Evolutionary conservation across 805 yeast genomes (phyloP).

Genomic region (Ogataea nakhonphanomensis): DNA sequence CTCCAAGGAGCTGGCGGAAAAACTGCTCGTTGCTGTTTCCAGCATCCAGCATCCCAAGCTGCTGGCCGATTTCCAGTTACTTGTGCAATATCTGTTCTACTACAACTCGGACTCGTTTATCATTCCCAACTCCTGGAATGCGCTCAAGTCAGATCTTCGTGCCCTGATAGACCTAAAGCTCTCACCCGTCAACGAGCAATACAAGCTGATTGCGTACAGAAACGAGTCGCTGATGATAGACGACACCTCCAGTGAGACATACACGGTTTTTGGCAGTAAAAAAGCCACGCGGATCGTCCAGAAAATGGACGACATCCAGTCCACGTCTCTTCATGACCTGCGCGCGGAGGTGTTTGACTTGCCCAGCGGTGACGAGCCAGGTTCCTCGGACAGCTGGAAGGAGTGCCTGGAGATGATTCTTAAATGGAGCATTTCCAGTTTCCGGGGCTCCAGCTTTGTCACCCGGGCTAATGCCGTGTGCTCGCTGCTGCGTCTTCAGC

Average conservation of each 20-base stretch:
- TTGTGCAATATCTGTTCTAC: conserved; percentile 43
- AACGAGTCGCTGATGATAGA: conserved; percentile 69
- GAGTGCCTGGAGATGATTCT: conserved; percentile 20
- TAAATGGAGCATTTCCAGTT: conserved; percentile 31
- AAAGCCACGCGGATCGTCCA: conserved; percentile 21
- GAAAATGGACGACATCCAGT: conserved; percentile 28
- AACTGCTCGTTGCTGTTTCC: conserved; percentile 38
- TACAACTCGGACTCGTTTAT: conserved; percentile 58
- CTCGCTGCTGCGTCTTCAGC: conserved; percentile 26
- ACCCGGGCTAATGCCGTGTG: conserved; percentile 25
- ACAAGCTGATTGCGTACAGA: conserved; percentile 59
- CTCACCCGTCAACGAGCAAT: conserved; percentile 41
- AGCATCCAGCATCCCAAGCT: conserved; percentile 19
- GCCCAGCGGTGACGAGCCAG: conserved; percentile 15
- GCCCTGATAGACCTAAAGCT: conserved; percentile 35
- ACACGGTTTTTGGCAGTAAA: conserved; percentile 13
- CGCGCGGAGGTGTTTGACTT: conserved; percentile 26
- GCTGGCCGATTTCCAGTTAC: conserved; percentile 28
- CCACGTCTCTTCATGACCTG: conserved; percentile 17
- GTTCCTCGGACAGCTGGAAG: conserved; percentile 26
- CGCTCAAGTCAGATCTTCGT: conserved; percentile 46
- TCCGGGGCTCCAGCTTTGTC: conserved; percentile 14
- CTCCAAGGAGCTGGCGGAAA: conserved; percentile 63
- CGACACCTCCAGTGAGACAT: conserved; percentile 20
- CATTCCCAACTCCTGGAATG: conserved; percentile 60